These are phyloP conservation scores for Fomitopsis pulvina DNA, from an alignment of 768 basidiomycete species.

Conservation along the genomic window DNA sequence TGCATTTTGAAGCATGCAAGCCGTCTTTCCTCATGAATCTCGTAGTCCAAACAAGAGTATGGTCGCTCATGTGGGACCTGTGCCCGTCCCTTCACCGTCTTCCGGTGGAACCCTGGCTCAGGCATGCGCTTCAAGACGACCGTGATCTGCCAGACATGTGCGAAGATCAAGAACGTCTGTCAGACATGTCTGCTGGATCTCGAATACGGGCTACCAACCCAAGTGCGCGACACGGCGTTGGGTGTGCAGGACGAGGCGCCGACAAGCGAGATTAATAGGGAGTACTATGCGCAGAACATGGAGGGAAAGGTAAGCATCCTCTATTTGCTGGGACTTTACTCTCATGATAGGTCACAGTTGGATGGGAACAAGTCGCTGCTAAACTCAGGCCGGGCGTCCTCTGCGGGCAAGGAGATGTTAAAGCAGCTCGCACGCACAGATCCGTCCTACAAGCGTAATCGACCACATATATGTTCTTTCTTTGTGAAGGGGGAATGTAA, in stretches of 20 bases:
- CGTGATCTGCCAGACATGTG: constrained; percentile 94
- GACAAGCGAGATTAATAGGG: constrained; percentile 94
- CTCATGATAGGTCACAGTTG: constrained; percentile 39
- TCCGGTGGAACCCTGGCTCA: constrained; percentile 96
- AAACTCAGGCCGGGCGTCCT: constrained; percentile 53
- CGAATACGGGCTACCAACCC: constrained; percentile 93
- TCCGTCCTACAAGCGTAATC: constrained; percentile 95
- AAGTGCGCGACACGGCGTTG: constrained; percentile 94
- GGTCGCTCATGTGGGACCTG: constrained; percentile 97
- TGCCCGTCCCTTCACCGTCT: constrained; percentile 93
- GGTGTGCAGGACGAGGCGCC: constrained; percentile 83
- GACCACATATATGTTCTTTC: constrained; percentile 92
- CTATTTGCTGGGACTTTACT: neutral
- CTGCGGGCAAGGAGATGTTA: constrained; percentile 93
- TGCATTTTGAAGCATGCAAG: neutral
- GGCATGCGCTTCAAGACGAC: constrained; percentile 96
- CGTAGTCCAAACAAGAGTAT: constrained; percentile 92
- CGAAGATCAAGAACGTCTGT: constrained; percentile 94
- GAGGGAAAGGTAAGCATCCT: constrained; percentile 59
- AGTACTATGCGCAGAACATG: constrained; percentile 93
- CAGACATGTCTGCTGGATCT: constrained; percentile 97
- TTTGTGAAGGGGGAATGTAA: constrained; percentile 93
- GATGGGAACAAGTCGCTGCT: constrained; percentile 63
- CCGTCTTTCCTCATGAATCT: neutral
- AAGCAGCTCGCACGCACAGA: constrained; percentile 93